Evolutionary conservation across 768 basidiomycete species (phyloP).

Genomic region (Boletus edulis): DNA sequence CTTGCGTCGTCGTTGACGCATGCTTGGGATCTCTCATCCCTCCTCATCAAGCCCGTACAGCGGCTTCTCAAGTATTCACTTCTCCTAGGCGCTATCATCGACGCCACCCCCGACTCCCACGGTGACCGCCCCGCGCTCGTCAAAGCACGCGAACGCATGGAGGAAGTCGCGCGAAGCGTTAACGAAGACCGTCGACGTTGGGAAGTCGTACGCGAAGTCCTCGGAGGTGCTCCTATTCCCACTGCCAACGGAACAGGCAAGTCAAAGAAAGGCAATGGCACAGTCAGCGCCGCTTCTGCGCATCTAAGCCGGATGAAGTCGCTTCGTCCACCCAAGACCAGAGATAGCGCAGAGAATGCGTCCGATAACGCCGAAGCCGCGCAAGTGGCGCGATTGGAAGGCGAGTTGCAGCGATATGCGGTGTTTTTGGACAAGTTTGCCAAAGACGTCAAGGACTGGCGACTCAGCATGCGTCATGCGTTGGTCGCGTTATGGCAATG

Average conservation of each 20-base stretch:
- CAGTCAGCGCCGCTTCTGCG: constrained; percentile 47
- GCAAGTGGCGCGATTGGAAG: constrained; percentile 53
- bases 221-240: constrained; percentile 40
- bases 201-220: constrained; percentile 77
- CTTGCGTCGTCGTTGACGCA: constrained; percentile 73
- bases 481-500: constrained; percentile 54
- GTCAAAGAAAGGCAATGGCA: constrained; percentile 36
- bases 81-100: constrained; percentile 72
- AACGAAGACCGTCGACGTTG: constrained; percentile 75
- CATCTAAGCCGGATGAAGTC: constrained; percentile 62
- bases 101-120: constrained; percentile 69
- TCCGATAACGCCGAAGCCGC: constrained; percentile 42
- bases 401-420: constrained; percentile 55
- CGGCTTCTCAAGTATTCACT: constrained; percentile 93
- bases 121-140: constrained; percentile 49
- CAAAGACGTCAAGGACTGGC: constrained; percentile 63
- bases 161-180: constrained; percentile 70
- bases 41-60: constrained; percentile 98
- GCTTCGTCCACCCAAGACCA: constrained; percentile 36
- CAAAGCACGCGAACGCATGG: constrained; percentile 45
- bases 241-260: constrained; percentile 39
- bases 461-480: constrained; percentile 46
- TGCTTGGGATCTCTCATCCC: constrained; percentile 89
- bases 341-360: constrained; percentile 24
- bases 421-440: constrained; percentile 61